These are phyloP conservation scores for Edaphochlamys debaryana DNA, from an alignment of 139 green algal genomes.

Conservation along the genomic window DNA sequence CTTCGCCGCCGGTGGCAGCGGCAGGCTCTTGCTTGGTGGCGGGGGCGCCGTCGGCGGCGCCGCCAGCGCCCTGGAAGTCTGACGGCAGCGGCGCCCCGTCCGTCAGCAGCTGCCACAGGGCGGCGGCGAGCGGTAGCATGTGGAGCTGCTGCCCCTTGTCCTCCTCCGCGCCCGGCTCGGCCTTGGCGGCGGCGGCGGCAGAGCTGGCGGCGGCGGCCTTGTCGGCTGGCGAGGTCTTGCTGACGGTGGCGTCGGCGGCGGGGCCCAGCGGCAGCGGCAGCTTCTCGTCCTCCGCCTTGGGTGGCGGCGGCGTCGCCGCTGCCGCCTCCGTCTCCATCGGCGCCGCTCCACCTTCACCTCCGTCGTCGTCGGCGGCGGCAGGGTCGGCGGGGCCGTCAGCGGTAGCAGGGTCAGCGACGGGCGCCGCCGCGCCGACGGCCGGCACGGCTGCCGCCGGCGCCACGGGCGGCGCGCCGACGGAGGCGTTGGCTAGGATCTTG, in stretches of 20 bases:
- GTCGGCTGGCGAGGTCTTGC: too few relatives aligned
- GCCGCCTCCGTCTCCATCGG: too few relatives aligned
- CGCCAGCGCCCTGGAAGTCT: not conserved
- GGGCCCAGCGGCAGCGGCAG: too few relatives aligned
- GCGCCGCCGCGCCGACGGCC: not conserved
- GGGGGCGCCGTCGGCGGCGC: not conserved
- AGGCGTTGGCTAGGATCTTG: constrained; percentile 18
- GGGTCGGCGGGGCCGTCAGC: too few relatives aligned
- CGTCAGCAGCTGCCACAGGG: not conserved
- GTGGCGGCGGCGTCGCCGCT: not conserved
- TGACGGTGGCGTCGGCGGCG: too few relatives aligned
- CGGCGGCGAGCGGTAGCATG: not conserved
- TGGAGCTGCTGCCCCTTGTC: not conserved
- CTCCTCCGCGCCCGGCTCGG: not conserved
- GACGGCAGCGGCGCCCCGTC: too few relatives aligned
- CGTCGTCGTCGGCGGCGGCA: too few relatives aligned
- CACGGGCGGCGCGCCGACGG: not conserved
- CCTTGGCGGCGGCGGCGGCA: not conserved
- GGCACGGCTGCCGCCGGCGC: not conserved
- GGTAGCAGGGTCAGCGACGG: too few relatives aligned
- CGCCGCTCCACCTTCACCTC: too few relatives aligned
- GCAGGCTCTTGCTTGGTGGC: too few relatives aligned
- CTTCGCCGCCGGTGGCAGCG: not conserved
- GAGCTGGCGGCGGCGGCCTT: too few relatives aligned
- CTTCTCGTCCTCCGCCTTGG: too few relatives aligned